phyloP scores from a whole-genome alignment of 768 basidiomycete species.

The Royoungia palumana region DNA sequence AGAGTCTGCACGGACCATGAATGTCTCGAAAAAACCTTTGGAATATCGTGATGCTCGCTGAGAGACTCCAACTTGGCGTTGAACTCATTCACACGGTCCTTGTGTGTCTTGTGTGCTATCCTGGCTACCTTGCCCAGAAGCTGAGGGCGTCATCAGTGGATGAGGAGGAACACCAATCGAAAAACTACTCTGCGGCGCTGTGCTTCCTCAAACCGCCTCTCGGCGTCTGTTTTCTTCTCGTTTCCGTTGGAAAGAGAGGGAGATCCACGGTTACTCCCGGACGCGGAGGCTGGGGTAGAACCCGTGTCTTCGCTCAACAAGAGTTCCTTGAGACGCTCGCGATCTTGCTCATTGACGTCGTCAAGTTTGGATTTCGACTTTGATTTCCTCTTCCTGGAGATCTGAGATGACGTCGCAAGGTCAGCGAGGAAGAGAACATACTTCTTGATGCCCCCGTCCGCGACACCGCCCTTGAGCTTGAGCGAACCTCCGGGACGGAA shows the following conservation, averaged over 20 bases:
- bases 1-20: conserved; percentile 30
- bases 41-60: conserved; percentile 93
- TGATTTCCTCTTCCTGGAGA: conserved; percentile 73
- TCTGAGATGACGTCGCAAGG: conserved; percentile 4
- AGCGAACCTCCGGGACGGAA: conserved; percentile 83
- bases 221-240: conserved; percentile 78
- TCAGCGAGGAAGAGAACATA: conserved; percentile 33
- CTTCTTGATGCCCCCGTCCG: conserved; percentile 85
- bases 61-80: conserved; percentile 82
- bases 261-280: conserved; percentile 58
- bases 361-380: conserved; percentile 65
- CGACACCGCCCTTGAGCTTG: conserved; percentile 82
- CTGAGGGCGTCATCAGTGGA: conserved; percentile 37
- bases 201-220: conserved; percentile 84
- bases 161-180: background rate
- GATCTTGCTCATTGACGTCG: conserved; percentile 42
- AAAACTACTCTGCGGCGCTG: conserved; percentile 71
- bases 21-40: conserved; percentile 56
- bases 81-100: conserved; percentile 89
- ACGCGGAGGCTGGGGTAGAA: conserved; percentile 39
- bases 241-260: conserved; percentile 49
- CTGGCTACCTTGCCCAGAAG: conserved; percentile 71
- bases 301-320: conserved; percentile 47
- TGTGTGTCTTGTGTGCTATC: conserved; percentile 83
- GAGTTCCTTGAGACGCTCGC: conserved; percentile 45